Conservation (phyloP, 306 rosid genomes). For the Rubus parviflorus region DNA sequence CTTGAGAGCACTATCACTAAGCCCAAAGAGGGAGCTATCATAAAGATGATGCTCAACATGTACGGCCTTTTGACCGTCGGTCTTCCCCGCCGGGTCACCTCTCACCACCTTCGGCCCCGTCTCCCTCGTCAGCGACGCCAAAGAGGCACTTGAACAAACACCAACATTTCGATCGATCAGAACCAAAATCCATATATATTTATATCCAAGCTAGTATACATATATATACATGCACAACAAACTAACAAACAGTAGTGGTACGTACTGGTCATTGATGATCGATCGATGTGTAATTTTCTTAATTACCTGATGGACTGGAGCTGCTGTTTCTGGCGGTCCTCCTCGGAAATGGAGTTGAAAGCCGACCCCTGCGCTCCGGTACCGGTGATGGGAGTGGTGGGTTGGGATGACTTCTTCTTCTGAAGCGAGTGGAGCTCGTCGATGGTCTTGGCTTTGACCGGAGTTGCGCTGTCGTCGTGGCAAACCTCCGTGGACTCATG, state of each 20-base stretch:
- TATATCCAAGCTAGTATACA: too few species aligned
- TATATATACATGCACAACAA: too few species aligned
- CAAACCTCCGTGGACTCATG: constrained; percentile 44
- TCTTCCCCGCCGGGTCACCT: constrained; percentile 68
- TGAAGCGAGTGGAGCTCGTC: constrained; percentile 89
- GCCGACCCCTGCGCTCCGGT: constrained; percentile 32
- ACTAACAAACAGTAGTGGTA: too few species aligned
- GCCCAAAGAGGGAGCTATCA: constrained; percentile 53
- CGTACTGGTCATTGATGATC: too few species aligned
- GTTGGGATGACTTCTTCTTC: constrained; percentile 61
- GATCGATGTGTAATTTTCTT: too few species aligned
- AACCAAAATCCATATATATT: background rate
- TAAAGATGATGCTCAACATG: constrained; percentile 43
- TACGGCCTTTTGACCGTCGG: constrained; percentile 25
- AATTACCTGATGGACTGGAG: constrained; percentile 79
- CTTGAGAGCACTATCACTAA: constrained; percentile 82
- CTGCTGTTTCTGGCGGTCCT: constrained; percentile 60
- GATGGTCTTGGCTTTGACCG: constrained; percentile 73
- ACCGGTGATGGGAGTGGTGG: constrained; percentile 61
- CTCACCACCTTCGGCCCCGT: constrained; percentile 86
- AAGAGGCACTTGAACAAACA: constrained; percentile 58
- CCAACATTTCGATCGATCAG: background rate
- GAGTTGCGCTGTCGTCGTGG: constrained; percentile 68
- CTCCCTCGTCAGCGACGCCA: constrained; percentile 90
- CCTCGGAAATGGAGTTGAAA: constrained; percentile 49